Conservation (phyloP, 176 grass and related monocot species). For the Themeda triandra region DNA sequence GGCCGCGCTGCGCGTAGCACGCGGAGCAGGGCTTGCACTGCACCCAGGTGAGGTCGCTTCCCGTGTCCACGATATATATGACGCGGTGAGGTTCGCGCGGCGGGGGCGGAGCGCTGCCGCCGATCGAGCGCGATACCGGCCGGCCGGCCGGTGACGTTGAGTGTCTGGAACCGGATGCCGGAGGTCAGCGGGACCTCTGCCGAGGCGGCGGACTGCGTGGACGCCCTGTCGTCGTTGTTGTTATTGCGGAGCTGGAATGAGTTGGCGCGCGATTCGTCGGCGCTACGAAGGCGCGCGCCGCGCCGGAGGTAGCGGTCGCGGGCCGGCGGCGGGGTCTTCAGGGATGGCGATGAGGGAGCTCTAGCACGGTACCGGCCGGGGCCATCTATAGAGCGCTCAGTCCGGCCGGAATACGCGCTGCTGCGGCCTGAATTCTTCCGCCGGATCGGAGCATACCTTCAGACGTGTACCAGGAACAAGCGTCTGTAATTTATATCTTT, state of each 20-base stretch:
- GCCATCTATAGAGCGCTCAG: too few species aligned
- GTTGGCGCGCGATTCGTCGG: slow-evolving; percentile 54
- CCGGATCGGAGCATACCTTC: too few species aligned
- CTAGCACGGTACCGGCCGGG: too few species aligned
- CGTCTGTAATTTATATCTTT: too few species aligned
- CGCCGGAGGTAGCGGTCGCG: slow-evolving; percentile 31
- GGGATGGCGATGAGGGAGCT: slow-evolving; percentile 28
- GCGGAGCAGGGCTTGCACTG: slow-evolving; percentile 80
- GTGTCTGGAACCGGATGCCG: slow-evolving; percentile 72
- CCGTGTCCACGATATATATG: slow-evolving; percentile 93
- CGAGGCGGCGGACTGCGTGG: background rate
- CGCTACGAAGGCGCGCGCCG: slow-evolving; percentile 49
- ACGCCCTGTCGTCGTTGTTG: slow-evolving; percentile 24
- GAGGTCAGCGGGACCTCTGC: slow-evolving; percentile 66
- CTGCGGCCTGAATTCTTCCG: too few species aligned
- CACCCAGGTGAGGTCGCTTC: slow-evolving; percentile 96
- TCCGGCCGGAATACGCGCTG: too few species aligned
- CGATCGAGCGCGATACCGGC: slow-evolving; percentile 58
- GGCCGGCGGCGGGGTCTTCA: background rate
- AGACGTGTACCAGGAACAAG: too few species aligned
- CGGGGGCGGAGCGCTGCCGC: background rate
- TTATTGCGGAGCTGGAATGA: slow-evolving; percentile 49
- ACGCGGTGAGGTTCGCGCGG: slow-evolving; percentile 58
- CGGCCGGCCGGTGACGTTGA: slow-evolving; percentile 83
- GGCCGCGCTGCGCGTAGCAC: slow-evolving; percentile 78